A percentile compares a stretch with the other conserved stretches of the same genome.
These are phyloP conservation scores for Beauveria medogensis DNA, from an alignment of 2,329 filamentous ascomycete species.

Conservation along the genomic window DNA sequence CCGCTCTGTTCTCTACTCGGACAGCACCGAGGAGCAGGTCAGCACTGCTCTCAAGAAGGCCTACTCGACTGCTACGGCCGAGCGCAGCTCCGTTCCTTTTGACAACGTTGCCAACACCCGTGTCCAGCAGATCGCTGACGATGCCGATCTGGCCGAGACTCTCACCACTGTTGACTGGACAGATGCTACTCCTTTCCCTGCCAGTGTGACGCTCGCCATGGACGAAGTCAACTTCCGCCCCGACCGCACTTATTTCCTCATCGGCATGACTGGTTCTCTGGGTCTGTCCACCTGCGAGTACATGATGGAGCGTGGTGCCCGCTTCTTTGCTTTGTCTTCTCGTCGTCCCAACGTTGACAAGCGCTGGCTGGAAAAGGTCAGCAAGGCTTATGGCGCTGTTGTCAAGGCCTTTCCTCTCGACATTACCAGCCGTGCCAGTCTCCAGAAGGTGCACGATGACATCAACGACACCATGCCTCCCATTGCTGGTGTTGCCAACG, in stretches of 20 bases:
- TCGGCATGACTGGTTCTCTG: conserved; percentile 10
- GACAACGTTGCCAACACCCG: conserved; percentile 9
- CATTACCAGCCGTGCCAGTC: conserved; percentile 8
- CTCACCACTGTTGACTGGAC: conserved; percentile 11
- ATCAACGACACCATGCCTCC: conserved; percentile 24
- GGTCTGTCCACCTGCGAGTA: conserved; percentile 11
- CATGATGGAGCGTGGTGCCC: conserved; percentile 11
- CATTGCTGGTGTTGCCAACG: conserved; percentile 29
- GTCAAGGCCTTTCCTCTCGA: conserved; percentile 10
- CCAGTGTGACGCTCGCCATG: conserved; percentile 10
- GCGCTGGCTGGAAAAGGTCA: conserved; percentile 6
- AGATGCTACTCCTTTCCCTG: conserved; percentile 7
- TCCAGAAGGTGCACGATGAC: conserved; percentile 10
- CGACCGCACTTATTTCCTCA: conserved; percentile 11
- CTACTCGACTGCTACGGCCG: neutral
- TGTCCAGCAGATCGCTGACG: conserved; percentile 9
- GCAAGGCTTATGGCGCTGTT: conserved; percentile 1
- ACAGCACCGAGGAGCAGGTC: conserved; percentile 9
- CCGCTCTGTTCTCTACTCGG: conserved; percentile 8
- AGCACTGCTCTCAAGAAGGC: conserved; percentile 2
- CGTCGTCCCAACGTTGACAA: conserved; percentile 11
- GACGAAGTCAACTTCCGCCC: conserved; percentile 9
- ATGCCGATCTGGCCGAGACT: conserved; percentile 5
- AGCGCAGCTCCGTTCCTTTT: conserved; percentile 7
- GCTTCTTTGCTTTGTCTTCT: conserved; percentile 8